Conservation (phyloP, 1,284 basidiomycete species). For the Stereum hirsutum region DNA sequence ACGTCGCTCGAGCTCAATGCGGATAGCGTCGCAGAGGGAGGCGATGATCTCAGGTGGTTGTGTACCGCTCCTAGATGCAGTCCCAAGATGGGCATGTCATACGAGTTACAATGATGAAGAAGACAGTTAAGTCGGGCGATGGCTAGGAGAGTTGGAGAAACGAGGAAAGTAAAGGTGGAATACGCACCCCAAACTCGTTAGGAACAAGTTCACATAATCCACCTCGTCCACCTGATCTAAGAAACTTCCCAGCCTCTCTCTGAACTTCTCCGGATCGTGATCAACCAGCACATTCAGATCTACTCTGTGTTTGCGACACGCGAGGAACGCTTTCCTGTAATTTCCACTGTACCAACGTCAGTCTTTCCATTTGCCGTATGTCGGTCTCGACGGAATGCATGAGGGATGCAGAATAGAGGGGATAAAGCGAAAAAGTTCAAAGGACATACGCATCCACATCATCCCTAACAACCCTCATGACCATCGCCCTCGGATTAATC, state of each 20-base stretch:
- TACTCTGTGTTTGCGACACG: constrained; percentile 90
- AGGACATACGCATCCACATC: constrained; percentile 63
- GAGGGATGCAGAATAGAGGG: too few species aligned
- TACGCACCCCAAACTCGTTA: constrained; percentile 75
- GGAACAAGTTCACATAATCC: constrained; percentile 90
- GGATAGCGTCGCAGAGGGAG: constrained; percentile 74
- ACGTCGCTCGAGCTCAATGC: constrained; percentile 60
- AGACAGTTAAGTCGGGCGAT: background rate
- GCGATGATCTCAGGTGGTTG: constrained; percentile 52
- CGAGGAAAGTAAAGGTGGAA: background rate
- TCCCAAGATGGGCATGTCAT: background rate
- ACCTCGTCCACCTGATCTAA: constrained; percentile 83
- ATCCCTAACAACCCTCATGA: constrained; percentile 72
- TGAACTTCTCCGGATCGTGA: constrained; percentile 65
- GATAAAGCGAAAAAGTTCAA: background rate
- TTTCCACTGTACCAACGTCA: constrained; percentile 32
- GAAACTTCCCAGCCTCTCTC: constrained; percentile 54
- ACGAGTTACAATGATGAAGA: too few species aligned
- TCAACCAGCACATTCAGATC: constrained; percentile 88
- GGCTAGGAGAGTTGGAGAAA: too few species aligned
- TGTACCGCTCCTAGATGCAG: constrained; percentile 41
- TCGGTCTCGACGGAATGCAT: too few species aligned
- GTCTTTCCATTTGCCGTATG: too few species aligned
- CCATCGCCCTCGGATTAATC: constrained; percentile 86
- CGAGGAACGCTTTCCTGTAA: constrained; percentile 82